These are phyloP conservation scores for Ustilago hordei DNA, from an alignment of 1,284 basidiomycete genomes.

Conservation along the genomic window DNA sequence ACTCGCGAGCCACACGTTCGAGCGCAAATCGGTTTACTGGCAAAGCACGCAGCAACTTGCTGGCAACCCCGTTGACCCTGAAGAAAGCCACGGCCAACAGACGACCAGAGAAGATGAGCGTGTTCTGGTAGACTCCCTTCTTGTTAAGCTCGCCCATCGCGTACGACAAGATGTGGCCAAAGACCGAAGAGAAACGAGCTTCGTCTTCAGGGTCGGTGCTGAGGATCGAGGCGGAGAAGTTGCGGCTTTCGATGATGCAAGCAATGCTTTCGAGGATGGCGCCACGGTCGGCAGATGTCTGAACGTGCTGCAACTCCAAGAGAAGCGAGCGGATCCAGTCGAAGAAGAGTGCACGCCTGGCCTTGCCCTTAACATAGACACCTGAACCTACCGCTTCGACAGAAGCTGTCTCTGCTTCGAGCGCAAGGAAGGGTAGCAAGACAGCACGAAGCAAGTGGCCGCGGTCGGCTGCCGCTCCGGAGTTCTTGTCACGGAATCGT, in stretches of 20 bases:
- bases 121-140: conserved; percentile 67
- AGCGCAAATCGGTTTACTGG: conserved; percentile 65
- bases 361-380: conserved; percentile 44
- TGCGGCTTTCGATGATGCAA: conserved; percentile 64
- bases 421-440: conserved; percentile 63
- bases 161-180: conserved; percentile 61
- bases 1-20: conserved; percentile 60
- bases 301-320: conserved; percentile 61
- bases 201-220: conserved; percentile 50
- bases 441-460: conserved; percentile 59
- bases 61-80: conserved; percentile 60
- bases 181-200: conserved; percentile 57
- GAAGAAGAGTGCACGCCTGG: conserved; percentile 60
- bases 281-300: conserved; percentile 65
- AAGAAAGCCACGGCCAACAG: conserved; percentile 64
- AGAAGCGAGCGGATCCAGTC: conserved; percentile 64
- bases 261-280: conserved; percentile 66
- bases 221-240: conserved; percentile 55
- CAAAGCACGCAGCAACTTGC: conserved; percentile 63
- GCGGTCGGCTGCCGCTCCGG: conserved; percentile 43
- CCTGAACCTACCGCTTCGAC: conserved; percentile 51
- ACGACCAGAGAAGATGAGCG: conserved; percentile 65
- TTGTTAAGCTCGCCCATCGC: conserved; percentile 68
- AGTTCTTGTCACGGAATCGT: conserved; percentile 50
- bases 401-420: conserved; percentile 61